Conservation (phyloP, 2,329 filamentous ascomycete genomes). For the Aspergillus brunneoviolaceus region DNA sequence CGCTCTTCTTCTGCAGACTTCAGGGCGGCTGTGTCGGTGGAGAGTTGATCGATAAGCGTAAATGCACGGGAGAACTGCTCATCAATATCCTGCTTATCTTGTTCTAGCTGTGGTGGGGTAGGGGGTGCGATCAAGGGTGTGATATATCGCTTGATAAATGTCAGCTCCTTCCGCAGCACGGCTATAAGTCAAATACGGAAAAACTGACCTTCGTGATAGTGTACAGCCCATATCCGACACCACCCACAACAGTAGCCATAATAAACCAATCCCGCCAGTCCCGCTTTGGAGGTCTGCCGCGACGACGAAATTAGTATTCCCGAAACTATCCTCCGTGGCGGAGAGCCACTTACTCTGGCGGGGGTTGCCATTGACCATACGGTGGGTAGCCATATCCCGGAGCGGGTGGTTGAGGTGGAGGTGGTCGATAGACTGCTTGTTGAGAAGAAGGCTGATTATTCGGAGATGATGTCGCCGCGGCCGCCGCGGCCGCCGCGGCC, state of each 20-base stretch:
- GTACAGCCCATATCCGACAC: slow-evolving; percentile 86
- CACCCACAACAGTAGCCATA: slow-evolving; percentile 93
- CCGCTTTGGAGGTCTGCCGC: slow-evolving; percentile 62
- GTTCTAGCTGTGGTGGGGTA: slow-evolving; percentile 87
- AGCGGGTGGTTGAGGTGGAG: slow-evolving; percentile 36
- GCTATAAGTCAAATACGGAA: neutral
- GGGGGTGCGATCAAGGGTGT: slow-evolving; percentile 88
- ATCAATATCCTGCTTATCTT: slow-evolving; percentile 90
- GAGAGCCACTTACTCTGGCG: slow-evolving; percentile 50
- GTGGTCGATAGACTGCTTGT: slow-evolving; percentile 39
- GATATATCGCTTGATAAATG: slow-evolving; percentile 71
- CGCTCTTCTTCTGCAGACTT: slow-evolving; percentile 84
- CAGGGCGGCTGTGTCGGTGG: slow-evolving; percentile 82
- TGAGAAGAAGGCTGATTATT: slow-evolving; percentile 47
- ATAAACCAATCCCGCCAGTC: slow-evolving; percentile 99
- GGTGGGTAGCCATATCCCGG: slow-evolving; percentile 52
- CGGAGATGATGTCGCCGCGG: slow-evolving; percentile 48
- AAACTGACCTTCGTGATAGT: slow-evolving; percentile 73
- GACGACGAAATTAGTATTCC: slow-evolving; percentile 3
- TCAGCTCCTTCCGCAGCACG: slow-evolving; percentile 11
- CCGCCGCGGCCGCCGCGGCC: slow-evolving; percentile 43
- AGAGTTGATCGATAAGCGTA: slow-evolving; percentile 83
- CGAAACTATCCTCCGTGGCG: neutral
- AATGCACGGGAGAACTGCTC: slow-evolving; percentile 93
- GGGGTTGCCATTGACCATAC: slow-evolving; percentile 55